phyloP scores from a whole-genome alignment of 129 eudicot genomes.

The Saussurea involucrata region DNA sequence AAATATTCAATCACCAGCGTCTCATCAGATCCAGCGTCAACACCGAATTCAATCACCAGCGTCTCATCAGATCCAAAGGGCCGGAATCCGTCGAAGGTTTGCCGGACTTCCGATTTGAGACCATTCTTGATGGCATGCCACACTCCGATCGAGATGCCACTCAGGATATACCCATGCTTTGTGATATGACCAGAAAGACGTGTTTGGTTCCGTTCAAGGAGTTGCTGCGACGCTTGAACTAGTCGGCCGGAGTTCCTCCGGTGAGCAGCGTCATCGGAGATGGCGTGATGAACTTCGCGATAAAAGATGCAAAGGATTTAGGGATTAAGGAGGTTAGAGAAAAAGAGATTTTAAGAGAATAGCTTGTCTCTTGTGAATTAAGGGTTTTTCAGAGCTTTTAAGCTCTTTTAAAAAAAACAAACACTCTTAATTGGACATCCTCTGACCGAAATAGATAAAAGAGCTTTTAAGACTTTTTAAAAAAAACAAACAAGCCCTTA shows the following conservation, averaged over 20 bases:
- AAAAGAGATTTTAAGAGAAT: too few species aligned
- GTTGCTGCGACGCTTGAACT: slow-evolving; percentile 34
- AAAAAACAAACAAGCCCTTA: too few species aligned
- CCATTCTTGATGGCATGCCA: slow-evolving; percentile 62
- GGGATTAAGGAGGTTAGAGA: slow-evolving; percentile 57
- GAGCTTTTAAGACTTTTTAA: too few species aligned
- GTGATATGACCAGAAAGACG: slow-evolving; percentile 39
- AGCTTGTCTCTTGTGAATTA: too few species aligned
- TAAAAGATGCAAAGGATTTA: slow-evolving; percentile 44
- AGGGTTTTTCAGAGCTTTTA: too few species aligned
- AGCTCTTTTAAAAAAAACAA: too few species aligned
- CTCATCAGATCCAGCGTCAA: too few species aligned
- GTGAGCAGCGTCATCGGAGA: slow-evolving; percentile 55
- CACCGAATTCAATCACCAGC: slow-evolving; percentile 64
- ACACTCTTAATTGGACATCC: too few species aligned
- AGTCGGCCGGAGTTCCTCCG: slow-evolving; percentile 28
- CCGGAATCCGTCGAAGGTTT: slow-evolving; percentile 43
- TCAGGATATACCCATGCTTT: slow-evolving; percentile 52
- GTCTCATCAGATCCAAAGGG: slow-evolving; percentile 52
- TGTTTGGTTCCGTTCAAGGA: slow-evolving; percentile 49
- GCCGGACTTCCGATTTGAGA: slow-evolving; percentile 45
- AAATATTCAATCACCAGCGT: too few species aligned
- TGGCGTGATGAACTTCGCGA: slow-evolving; percentile 58
- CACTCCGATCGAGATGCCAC: slow-evolving; percentile 48
- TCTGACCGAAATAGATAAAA: too few species aligned